A percentile compares a stretch with the other conserved stretches of the same genome.
Conservation (phyloP, 169 alveolate species). For the Babesia divergens region DNA sequence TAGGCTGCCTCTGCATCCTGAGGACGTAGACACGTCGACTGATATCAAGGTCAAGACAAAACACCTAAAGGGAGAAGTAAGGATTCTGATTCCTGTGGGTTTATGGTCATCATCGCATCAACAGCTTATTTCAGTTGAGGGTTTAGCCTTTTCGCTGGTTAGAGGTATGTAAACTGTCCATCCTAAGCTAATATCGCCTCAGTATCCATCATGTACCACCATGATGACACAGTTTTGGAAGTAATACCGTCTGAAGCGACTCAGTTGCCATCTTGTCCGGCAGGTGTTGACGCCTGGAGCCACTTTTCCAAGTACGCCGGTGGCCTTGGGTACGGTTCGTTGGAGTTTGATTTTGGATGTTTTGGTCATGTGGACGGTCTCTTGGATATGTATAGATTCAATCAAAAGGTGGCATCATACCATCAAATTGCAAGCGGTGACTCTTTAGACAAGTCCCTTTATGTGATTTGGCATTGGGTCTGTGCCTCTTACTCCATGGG, state of each 20-base stretch:
- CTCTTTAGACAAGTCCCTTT: conserved; percentile 9
- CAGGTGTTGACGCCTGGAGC: conserved; percentile 16
- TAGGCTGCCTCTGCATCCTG: background rate
- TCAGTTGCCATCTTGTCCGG: conserved; percentile 22
- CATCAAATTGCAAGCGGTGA: background rate
- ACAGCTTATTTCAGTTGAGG: background rate
- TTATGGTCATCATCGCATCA: background rate
- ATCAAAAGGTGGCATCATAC: background rate
- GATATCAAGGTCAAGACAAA: background rate
- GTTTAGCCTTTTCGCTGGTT: background rate
- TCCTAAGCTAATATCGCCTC: background rate
- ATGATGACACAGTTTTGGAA: background rate
- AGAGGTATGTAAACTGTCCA: background rate
- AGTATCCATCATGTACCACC: conserved; percentile 2
- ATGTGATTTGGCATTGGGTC: conserved; percentile 41
- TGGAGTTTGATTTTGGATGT: background rate
- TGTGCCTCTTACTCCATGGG: background rate
- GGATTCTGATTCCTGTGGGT: background rate
- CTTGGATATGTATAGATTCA: background rate
- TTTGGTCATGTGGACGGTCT: background rate
- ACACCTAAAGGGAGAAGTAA: background rate
- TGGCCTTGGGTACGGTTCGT: conserved; percentile 8
- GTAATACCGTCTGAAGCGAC: conserved; percentile 14
- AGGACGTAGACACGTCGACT: background rate
- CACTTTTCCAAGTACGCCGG: conserved; percentile 5